phyloP scores from a whole-genome alignment of 2,329 filamentous ascomycete genomes.

The Chrysoporthe austroafricana region DNA sequence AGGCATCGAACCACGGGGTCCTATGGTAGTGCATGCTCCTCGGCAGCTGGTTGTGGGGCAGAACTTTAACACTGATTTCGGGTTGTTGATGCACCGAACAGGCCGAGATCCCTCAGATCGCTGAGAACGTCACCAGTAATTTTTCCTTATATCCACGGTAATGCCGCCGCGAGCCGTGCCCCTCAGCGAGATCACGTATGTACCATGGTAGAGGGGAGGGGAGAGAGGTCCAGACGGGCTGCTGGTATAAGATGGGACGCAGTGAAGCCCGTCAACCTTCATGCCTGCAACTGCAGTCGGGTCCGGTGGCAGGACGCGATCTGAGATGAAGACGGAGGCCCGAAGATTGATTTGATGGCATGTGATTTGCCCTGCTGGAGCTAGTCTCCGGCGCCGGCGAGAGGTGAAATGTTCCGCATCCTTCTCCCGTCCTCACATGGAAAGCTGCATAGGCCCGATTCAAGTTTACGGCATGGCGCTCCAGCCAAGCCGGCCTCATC shows the following conservation, averaged over 20 bases:
- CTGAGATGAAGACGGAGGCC: neutral
- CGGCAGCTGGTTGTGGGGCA: slow-evolving; percentile 18
- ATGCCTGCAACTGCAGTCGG: neutral
- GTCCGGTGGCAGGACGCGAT: neutral
- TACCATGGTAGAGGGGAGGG: too few relatives aligned
- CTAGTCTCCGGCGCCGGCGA: neutral
- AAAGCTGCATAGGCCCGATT: neutral
- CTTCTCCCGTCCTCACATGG: neutral
- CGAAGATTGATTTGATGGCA: neutral
- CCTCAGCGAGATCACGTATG: neutral
- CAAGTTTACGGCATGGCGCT: neutral
- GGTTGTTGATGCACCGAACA: slow-evolving; percentile 27
- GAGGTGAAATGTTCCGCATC: neutral
- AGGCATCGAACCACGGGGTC: neutral
- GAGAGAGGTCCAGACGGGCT: neutral
- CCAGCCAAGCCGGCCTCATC: neutral
- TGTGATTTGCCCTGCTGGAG: neutral
- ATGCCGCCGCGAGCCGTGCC: neutral
- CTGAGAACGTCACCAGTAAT: neutral
- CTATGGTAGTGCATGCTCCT: neutral
- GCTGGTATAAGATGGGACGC: neutral
- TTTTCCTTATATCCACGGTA: neutral
- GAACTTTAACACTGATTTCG: slow-evolving; percentile 3
- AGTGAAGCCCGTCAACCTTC: neutral
- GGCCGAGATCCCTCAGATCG: slow-evolving; percentile 9